Percentiles rank a stretch among this genome's conserved stretches.
phyloP scores from a whole-genome alignment of 768 basidiomycete genomes.

The Cyclocybe cylindracea region DNA sequence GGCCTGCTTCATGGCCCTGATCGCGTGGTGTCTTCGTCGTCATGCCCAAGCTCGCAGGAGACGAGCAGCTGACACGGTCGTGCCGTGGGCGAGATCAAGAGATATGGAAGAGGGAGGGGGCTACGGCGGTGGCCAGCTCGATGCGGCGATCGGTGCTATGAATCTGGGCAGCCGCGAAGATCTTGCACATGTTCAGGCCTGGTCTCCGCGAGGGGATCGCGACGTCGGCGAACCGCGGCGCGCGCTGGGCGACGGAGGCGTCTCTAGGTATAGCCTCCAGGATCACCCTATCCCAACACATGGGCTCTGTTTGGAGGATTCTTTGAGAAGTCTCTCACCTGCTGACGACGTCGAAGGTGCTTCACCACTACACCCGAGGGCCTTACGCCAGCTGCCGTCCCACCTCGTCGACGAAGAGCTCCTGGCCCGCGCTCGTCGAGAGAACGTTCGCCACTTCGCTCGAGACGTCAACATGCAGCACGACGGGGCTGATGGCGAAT shows the following conservation, averaged over 20 bases:
- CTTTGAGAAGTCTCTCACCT: conserved; percentile 21
- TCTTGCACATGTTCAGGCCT: conserved; percentile 26
- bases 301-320: conserved; percentile 21
- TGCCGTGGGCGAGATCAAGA: conserved; percentile 35
- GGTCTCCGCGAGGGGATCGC: conserved; percentile 40
- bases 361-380: conserved; percentile 7
- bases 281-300: conserved; percentile 21
- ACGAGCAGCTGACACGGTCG: conserved; percentile 31
- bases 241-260: conserved; percentile 24
- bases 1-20: conserved; percentile 44
- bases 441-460: neutral
- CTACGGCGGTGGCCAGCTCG: conserved; percentile 17
- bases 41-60: conserved; percentile 35
- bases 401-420: conserved; percentile 27
- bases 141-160: conserved; percentile 19
- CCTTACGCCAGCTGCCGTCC: conserved; percentile 27
- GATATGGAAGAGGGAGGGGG: conserved; percentile 21
- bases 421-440: conserved; percentile 8
- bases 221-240: conserved; percentile 44
- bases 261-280: conserved; percentile 13
- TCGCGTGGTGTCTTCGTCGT: conserved; percentile 50
- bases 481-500: too few relatives aligned
- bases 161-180: conserved; percentile 25
- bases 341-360: conserved; percentile 6
- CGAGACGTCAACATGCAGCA: too few relatives aligned